Base-by-base conservation (phyloP, 2,329 filamentous ascomycete genomes). In the Ophiostoma fasciatum region DNA sequence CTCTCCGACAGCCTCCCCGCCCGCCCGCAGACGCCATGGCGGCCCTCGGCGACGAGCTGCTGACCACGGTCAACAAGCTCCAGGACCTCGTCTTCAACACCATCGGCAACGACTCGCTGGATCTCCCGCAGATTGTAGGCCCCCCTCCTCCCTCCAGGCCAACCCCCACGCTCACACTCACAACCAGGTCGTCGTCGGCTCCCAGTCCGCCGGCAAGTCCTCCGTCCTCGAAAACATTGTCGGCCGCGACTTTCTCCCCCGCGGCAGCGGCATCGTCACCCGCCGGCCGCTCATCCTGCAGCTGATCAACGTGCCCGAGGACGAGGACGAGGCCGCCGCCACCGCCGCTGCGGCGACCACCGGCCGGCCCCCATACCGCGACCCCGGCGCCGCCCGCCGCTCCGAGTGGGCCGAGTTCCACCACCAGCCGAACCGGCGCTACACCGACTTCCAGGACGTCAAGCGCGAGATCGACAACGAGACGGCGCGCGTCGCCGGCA, bases 41-140 rank as follows among this genome's bases (percentile, higher is more conserved):
- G 56, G 77, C 88, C 53, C 77, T 98, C 51, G 88, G 90, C 55
- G 90, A 98, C 61, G 87, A 98, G 62, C 68, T 98, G 61, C 74
- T 98, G 57, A 76, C 74, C 49, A 92, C 85, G 46, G 90, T 98
- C 64, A 98, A 98, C 69, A 93, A 93, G 68, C 71, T 98, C 53
- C 90, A 98, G 62, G 90, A 96, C 61, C 64, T 98, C 54, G 90
- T 98, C 53, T 98, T 98, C 68, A 98, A 98, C 64, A 98, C 90
- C 48, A 98, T 98, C 59, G 90, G 90, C 61, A 96, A 87, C 66
- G 90, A 98, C 60, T 96, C 88, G 36, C 72, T 98, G 42, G 90
- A 98, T 61, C 67, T 98, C 39, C 90, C 90, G 40, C 90, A 98
- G 64, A 98, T 98, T 70, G 90, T 94, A 77, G 54, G 76, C 15